Base-by-base conservation (phyloP, 805 yeast species). In the Teunomyces kruisii region DNA sequence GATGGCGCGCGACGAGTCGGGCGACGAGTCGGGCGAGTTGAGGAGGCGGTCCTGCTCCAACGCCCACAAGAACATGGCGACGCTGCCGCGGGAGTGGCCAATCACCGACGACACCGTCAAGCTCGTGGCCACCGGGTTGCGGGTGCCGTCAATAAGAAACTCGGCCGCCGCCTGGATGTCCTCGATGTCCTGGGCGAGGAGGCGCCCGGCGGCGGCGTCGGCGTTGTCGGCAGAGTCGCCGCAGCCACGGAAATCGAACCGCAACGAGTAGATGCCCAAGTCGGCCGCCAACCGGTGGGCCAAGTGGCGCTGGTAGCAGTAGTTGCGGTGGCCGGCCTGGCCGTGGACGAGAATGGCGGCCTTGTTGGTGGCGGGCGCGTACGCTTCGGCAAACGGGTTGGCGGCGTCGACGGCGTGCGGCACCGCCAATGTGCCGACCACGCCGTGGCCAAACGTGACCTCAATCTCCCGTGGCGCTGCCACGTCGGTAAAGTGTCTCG, bases 191-290 rank as follows among this genome's bases (percentile, higher is more conserved):
- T 80, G 83, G 0, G 58, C 63, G 3, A 90, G 58, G 0, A 76
- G 65, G 42, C 97, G 72, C 0, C 91, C 92, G 1, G 42, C 39
- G 1, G 49, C 28, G 2, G 58, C 54, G 40, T 67, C 65, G 4
- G 56, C 68, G 37, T 65, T 67, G 13, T 73, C 82, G 17, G 78
- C 84, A 3, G 96, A 87, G 46, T 78, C 80, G 1, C 97, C 98
- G 62, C 94, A 84, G 6, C 85, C 86, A 44, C 97, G 74, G 56
- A 91, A 90, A 63, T 91, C 97, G 53, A 90, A 82, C 51, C 97
- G 70, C 40, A 88, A 72, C 3, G 85, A 78, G 57, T 74, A 80
- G 45, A 80, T 68, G 0, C 95, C 96, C 47, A 76, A 60, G 12
- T 76, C 75, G 1, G 67, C 59, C 0, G 90, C 82, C 44, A 91